Base-by-base conservation (phyloP, 2,329 filamentous ascomycete genomes). In the Penicillium verrucosum region DNA sequence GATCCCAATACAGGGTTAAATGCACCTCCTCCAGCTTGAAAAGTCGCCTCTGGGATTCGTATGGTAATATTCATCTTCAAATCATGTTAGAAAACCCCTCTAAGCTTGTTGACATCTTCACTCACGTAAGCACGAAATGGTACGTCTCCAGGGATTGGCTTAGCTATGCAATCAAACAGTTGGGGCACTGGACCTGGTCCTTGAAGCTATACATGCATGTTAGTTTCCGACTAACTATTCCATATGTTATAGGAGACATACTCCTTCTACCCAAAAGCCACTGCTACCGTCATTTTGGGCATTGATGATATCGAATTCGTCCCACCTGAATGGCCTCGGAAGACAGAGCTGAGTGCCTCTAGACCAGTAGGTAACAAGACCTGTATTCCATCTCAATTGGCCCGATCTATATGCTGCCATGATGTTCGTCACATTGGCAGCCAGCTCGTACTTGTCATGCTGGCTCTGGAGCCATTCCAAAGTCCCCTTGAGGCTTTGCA, bases 351-450 rank as follows among this genome's bases (percentile, higher is more conserved):
- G 43, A 3, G 10, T 5, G 18, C 54, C 54, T 9, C 38, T 36
- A n/a, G 50, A 44, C 54, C 49, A 54, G 21, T 57, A 57, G 21
- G 54, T 57, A 14, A 54, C 50, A 27, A 57, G 49, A 2, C 29
- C 37, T 4, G 37, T 25, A 18, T 14, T 53, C 37, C 43, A 57
- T 1, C 29, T 18, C 10, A 57, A 32, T 11, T 32, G 16, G 2
- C 29, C 18, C 2, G 30, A 25, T 8, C 25, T n/a, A 11, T 57
- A 57, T 9, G 49, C 49, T 18, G 27, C 12, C 6, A 57, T 44
- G n/a, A 57, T 27, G 14, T 30, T 32, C n/a, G 34, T 21, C 30
- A 48, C 42, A 41, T 54, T 57, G 1, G 7, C 12, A 21, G 37
- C 12, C 10, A 36, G 43, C 0, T 34, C 30, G 5, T 9, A 25